Base-by-base conservation (phyloP, 441 rosid genomes). In the Gossypium schwendimanii region DNA sequence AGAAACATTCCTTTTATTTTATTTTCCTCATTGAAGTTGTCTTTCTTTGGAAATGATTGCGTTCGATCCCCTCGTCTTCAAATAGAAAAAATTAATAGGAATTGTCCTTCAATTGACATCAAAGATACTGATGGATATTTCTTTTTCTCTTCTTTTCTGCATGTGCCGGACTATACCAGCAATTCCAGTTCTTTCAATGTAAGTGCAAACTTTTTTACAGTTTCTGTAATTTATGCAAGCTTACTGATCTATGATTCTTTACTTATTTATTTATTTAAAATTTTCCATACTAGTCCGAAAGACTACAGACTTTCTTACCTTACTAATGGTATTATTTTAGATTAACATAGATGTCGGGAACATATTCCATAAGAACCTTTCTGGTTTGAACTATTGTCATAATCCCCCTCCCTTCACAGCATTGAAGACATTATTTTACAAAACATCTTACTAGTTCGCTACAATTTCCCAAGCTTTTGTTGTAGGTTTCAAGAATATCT, bases 141-240 rank as follows among this genome's bases (percentile, higher is more conserved):
- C 62, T 78, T 77, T 75, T 76, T 74, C 84, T 74, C 26, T 76
- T 76, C 73, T 79, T 75, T 75, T 77, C 69, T 85, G 81, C 77
- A 54, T 81, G 83, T 77, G 55, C 76, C 53, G 75, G 85, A 83
- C 74, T 36, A 77, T 79, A 70, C 70, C 97, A 94, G 99, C 96
- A 73, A 94, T 94, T 79, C 99, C 99, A 70, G 88, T 94, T 77
- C 89, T 94, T 65, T 94, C 99, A 85, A 89, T 84, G 99, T 94
- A 87, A 89, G 97, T 88, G 64, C 44, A n/a, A 50, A 8, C n/a
- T 15, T 41, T 67, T 50, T 68, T 3, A 17, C 28, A 4, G 26
- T 54, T 50, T 49, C 28, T 52, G 28, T 68, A 28, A 2, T 50
- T 68, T 50, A 9, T 50, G 26, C 71, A 15, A 50, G 45, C 45